Evolutionary conservation across 2,329 filamentous ascomycete species (phyloP), one percentile per base, ranked within the genome.

Genomic region (Stagonosporopsis vannaccii): DNA sequence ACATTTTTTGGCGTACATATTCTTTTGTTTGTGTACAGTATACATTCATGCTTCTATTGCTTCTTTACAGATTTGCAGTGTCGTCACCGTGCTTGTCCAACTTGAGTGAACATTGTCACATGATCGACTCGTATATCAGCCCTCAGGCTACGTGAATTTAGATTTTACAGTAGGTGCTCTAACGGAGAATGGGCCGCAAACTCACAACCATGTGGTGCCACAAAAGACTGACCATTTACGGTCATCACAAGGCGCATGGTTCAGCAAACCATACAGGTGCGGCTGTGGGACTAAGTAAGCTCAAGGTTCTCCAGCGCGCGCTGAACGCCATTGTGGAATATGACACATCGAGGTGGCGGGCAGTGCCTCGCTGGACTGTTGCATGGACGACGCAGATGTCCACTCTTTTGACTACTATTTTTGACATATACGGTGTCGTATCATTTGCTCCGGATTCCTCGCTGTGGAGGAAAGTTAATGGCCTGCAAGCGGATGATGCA

Each of bases 401-500:
- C 13, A 32, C 4, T n/a, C n/a, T 32, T n/a, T 6, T n/a, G 30
- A 5, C 5, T 15, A 32, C 4, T 13, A 13, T 6, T 32, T 32
- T 2, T n/a, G 19, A 32, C 22, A 6, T 6, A 13, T 25, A n/a
- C 22, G 12, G 20, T 8, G 37, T 4, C 5, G 3, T n/a, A 17
- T 3, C 13, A 28, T 15, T n/a, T 20, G 6, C 28, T 9, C 23
- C 17, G 4, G n/a, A 4, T 6, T 13, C 22, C 7, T 7, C 11
- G 20, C 1, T 25, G 7, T 11, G 17, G 9, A 33, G 35, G 28
- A 45, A n/a, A n/a, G n/a, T n/a, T n/a, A n/a, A 51, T 51, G 47
- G 11, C 15, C 4, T 30, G 47, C 17, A 51, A 56, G 36, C 53
- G 47, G 47, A 51, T 42, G 28, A n/a, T 32, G 48, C 40, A 44